phyloP scores from a whole-genome alignment of 768 basidiomycete species.

The Psilocybe sp. region DNA sequence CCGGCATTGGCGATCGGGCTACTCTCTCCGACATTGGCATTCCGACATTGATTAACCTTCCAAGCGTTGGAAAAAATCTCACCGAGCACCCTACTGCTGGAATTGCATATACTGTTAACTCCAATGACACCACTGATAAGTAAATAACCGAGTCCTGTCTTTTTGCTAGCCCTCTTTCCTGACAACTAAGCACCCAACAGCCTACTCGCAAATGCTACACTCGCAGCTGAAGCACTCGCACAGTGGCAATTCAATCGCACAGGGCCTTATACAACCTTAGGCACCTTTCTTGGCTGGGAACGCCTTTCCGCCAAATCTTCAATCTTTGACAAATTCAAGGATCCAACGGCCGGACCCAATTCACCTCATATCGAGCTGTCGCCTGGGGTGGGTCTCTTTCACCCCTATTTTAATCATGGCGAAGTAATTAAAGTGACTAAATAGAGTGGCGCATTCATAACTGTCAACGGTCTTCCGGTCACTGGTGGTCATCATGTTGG shows the following conservation, averaged over 20 bases:
- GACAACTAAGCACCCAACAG: background rate
- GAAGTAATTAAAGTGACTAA: background rate
- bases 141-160: background rate
- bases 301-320: constrained; percentile 20
- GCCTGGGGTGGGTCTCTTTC: constrained; percentile 20
- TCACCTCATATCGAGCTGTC: constrained; percentile 34
- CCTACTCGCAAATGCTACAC: constrained; percentile 16
- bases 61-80: constrained; percentile 35
- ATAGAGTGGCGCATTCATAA: too few relatives aligned
- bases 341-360: constrained; percentile 30
- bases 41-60: constrained; percentile 24
- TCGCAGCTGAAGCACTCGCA: constrained; percentile 16
- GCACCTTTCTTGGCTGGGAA: constrained; percentile 24
- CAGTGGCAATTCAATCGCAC: constrained; percentile 28
- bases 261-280: constrained; percentile 23
- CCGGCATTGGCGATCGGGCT: constrained; percentile 29
- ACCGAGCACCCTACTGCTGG: constrained; percentile 29
- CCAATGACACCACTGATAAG: constrained; percentile 24
- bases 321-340: constrained; percentile 18
- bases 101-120: constrained; percentile 21
- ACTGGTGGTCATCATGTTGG: background rate
- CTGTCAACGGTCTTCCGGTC: background rate
- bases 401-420: background rate
- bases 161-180: background rate
- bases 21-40: constrained; percentile 25